phyloP scores from a whole-genome alignment of 108 stramenopile genomes.

The Halocafeteria seosinensis region DNA sequence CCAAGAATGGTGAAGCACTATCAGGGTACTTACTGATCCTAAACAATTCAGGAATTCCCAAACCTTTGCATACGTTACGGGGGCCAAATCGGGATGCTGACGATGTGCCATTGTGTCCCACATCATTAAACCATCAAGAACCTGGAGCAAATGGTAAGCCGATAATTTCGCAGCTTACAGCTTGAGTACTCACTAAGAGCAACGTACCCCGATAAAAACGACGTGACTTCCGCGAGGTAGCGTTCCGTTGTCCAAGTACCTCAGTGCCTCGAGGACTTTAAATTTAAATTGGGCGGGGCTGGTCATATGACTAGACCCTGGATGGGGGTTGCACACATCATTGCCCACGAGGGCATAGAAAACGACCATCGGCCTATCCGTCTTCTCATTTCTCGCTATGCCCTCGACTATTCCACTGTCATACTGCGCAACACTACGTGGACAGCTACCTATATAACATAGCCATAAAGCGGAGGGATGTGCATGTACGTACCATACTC shows the following conservation, averaged over 20 bases:
- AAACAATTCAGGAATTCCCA: conserved; percentile 6
- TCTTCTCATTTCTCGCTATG: background rate
- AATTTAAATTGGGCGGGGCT: conserved; percentile 6
- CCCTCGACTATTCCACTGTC: background rate
- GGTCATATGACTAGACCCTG: conserved; percentile 10
- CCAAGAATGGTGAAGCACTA: background rate
- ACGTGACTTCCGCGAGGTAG: conserved; percentile 7
- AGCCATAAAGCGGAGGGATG: no score
- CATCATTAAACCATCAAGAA: conserved; percentile 3
- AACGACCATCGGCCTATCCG: conserved; percentile 8
- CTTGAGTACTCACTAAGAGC: no score
- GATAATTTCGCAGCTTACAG: no score
- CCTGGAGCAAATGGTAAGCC: no score
- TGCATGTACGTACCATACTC: no score
- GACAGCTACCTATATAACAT: no score
- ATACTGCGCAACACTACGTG: background rate
- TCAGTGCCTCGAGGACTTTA: background rate
- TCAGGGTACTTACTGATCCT: background rate
- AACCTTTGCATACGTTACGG: background rate
- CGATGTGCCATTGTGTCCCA: conserved; percentile 9
- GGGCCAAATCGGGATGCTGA: conserved; percentile 1
- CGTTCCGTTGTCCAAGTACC: background rate
- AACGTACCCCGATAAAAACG: conserved; percentile 9
- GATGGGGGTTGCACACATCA: conserved; percentile 15
- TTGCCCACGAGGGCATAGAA: conserved; percentile 12